Conservation (phyloP, 208 protist species). For the Leishmania amazonensis region DNA sequence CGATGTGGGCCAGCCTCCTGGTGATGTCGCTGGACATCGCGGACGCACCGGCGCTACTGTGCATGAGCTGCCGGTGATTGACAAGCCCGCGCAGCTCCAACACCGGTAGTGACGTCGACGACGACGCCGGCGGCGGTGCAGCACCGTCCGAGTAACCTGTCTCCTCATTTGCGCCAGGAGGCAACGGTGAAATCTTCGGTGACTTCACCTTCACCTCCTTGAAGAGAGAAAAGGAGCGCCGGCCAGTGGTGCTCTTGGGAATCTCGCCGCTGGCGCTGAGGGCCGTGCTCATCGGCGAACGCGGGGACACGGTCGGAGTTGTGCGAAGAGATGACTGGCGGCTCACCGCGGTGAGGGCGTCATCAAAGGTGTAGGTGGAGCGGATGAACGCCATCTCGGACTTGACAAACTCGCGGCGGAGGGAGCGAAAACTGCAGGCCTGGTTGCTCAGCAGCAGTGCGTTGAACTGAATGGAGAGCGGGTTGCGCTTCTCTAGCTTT, state of each 20-base stretch:
- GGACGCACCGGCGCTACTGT: neutral
- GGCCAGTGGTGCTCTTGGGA: constrained; percentile 6
- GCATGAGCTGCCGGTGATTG: neutral
- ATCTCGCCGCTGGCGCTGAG: constrained; percentile 14
- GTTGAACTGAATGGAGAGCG: constrained; percentile 52
- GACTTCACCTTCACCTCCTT: constrained; percentile 50
- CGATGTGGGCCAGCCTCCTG: constrained; percentile 23
- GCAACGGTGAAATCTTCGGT: neutral
- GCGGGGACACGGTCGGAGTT: constrained; percentile 27
- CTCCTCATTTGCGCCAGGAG: constrained; percentile 1
- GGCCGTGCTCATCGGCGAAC: constrained; percentile 17
- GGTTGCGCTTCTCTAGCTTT: constrained; percentile 38
- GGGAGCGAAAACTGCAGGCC: constrained; percentile 44
- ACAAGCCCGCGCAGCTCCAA: constrained; percentile 7
- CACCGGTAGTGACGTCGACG: constrained; percentile 5
- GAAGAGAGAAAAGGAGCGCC: constrained; percentile 50
- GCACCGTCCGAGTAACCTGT: constrained; percentile 1
- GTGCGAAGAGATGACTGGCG: constrained; percentile 18
- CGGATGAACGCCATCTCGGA: constrained; percentile 50
- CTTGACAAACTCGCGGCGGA: constrained; percentile 42
- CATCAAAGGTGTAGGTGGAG: constrained; percentile 49
- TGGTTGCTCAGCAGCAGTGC: constrained; percentile 61
- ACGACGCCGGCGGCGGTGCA: constrained; percentile 10
- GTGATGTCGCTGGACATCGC: constrained; percentile 14
- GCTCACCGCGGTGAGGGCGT: constrained; percentile 37